Conservation (phyloP, 495 filamentous ascomycete species). For the Apodospora peruviana region DNA sequence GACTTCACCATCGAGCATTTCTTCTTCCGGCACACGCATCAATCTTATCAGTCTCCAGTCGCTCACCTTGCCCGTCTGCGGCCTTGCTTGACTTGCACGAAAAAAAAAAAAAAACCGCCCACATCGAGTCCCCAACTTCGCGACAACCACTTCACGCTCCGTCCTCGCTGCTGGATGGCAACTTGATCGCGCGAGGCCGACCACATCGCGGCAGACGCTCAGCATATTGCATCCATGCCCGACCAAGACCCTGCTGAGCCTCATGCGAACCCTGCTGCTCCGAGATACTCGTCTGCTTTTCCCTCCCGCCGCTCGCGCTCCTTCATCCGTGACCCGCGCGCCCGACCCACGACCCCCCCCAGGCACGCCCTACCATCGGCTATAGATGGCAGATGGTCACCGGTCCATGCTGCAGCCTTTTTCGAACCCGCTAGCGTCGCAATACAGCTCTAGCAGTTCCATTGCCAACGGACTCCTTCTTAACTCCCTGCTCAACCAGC, state of each 20-base stretch:
- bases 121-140: no score
- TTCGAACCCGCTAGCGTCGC: conserved; percentile 21
- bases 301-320: conserved; percentile 5
- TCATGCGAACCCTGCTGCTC: conserved; percentile 24
- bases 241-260: conserved; percentile 21
- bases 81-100: no score
- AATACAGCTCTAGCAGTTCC: conserved; percentile 20
- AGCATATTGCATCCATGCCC: conserved; percentile 27
- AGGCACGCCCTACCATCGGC: conserved; percentile 5
- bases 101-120: no score
- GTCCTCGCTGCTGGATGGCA: conserved; percentile 21
- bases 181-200: conserved; percentile 14
- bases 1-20: conserved; percentile 14
- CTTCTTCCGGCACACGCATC: no score
- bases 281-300: conserved; percentile 9
- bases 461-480: conserved; percentile 22
- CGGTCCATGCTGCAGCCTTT: conserved; percentile 60
- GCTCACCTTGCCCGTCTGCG: neutral
- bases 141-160: neutral
- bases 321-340: conserved; percentile 6
- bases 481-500: conserved; percentile 26
- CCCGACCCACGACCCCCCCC: conserved; percentile 6
- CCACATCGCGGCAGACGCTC: conserved; percentile 15
- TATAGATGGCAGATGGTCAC: conserved; percentile 83
- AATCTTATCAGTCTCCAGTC: conserved; percentile 1